These are phyloP conservation scores for Arabis hirsuta DNA, from an alignment of 345 rosid species.

Conservation along the genomic window DNA sequence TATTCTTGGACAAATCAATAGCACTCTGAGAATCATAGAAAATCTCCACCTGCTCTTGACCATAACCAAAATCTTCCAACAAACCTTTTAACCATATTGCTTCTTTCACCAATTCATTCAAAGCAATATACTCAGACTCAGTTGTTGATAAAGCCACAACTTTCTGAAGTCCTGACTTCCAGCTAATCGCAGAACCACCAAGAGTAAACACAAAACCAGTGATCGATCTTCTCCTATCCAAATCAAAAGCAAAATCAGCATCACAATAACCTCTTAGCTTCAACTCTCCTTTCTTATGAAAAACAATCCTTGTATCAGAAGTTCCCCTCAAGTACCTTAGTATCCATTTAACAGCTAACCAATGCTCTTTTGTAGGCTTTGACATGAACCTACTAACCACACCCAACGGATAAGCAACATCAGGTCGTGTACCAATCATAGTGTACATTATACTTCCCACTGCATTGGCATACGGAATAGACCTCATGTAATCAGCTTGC, in stretches of 20 bases:
- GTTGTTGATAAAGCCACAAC: neutral
- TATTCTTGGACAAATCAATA: neutral
- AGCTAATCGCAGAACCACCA: neutral
- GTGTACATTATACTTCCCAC: neutral
- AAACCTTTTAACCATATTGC: neutral
- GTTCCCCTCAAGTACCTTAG: neutral
- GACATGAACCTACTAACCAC: neutral
- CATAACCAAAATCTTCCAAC: neutral
- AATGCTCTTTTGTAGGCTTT: neutral
- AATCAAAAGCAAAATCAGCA: neutral
- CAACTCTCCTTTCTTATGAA: neutral
- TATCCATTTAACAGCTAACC: neutral
- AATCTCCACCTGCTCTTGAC: neutral
- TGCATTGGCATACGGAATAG: neutral
- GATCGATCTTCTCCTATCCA: neutral
- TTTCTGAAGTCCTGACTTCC: neutral
- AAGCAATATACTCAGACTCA: neutral
- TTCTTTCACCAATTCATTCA: neutral
- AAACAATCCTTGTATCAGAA: neutral
- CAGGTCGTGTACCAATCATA: neutral
- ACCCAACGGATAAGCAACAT: neutral
- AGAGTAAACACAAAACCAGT: neutral
- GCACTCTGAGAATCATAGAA: neutral
- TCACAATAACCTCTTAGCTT: neutral
- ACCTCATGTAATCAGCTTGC: neutral